Conservation (phyloP, 2,329 filamentous ascomycete species). For the Meredithiella fracta region DNA sequence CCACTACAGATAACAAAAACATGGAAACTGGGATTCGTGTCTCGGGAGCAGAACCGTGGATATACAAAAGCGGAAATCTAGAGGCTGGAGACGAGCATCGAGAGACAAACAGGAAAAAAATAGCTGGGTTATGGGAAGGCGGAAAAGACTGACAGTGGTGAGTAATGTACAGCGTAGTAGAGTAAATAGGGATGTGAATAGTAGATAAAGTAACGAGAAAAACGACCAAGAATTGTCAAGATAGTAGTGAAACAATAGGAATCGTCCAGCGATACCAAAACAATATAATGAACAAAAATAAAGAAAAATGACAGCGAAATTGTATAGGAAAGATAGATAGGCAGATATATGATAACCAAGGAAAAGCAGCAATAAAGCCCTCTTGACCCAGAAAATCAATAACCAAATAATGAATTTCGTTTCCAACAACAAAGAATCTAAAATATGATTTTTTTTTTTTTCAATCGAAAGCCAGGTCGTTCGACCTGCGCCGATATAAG, state of each 20-base stretch:
- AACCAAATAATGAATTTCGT: too few relatives aligned
- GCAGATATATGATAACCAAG: too few relatives aligned
- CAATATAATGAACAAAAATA: not conserved
- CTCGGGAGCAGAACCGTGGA: constrained; percentile 2
- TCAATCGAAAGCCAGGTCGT: too few relatives aligned
- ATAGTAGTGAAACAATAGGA: not conserved
- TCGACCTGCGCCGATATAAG: too few relatives aligned
- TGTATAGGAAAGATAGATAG: not conserved
- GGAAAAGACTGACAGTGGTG: not conserved
- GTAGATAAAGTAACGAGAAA: not conserved
- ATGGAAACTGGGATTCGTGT: not conserved
- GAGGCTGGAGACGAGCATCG: not conserved
- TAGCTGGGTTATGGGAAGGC: not conserved
- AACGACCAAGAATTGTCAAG: not conserved
- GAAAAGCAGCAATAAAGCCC: too few relatives aligned
- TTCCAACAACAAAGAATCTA: too few relatives aligned
- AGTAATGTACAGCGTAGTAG: not conserved
- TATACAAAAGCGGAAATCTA: not conserved
- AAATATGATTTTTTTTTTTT: too few relatives aligned
- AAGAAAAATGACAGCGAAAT: not conserved
- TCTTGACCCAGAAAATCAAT: too few relatives aligned
- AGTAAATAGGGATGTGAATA: not conserved
- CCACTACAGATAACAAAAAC: not conserved
- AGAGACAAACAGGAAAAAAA: not conserved
- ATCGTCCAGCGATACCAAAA: not conserved